These are phyloP conservation scores for Apiotrichum montevideense DNA, from an alignment of 1,284 basidiomycete genomes.

Conservation along the genomic window DNA sequence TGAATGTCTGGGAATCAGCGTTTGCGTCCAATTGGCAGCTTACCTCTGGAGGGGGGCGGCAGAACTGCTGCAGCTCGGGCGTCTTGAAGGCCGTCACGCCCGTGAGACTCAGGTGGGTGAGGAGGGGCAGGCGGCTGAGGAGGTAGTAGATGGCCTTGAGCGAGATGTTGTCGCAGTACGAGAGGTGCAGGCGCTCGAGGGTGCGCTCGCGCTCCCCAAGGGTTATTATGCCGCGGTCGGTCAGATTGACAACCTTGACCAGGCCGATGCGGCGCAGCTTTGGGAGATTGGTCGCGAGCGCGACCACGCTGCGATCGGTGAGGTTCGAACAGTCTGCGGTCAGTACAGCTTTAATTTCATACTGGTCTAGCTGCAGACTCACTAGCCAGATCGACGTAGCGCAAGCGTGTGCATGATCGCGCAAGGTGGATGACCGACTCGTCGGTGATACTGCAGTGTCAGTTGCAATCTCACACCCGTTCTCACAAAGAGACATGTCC, in stretches of 20 bases:
- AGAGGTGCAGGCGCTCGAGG: conserved; percentile 91
- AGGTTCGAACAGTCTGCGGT: conserved; percentile 70
- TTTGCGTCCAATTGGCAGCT: conserved; percentile 28
- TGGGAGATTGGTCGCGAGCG: conserved; percentile 72
- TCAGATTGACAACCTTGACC: conserved; percentile 84
- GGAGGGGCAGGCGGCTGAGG: conserved; percentile 73
- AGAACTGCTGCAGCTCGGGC: conserved; percentile 81
- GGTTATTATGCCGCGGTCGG: conserved; percentile 85
- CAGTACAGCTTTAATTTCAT: too few species aligned
- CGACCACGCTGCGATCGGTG: conserved; percentile 90
- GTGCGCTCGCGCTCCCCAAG: conserved; percentile 67
- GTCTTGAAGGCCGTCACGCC: conserved; percentile 89
- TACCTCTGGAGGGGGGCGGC: conserved; percentile 78
- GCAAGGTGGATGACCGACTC: conserved; percentile 77
- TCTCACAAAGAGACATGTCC: conserved; percentile 69
- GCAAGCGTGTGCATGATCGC: conserved; percentile 78
- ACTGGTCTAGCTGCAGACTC: conserved; percentile 47
- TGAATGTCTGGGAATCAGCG: conserved; percentile 67
- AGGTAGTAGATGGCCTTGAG: conserved; percentile 88
- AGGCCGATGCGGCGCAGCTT: conserved; percentile 92
- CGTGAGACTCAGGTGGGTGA: conserved; percentile 92
- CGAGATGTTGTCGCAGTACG: conserved; percentile 93
- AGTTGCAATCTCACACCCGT: not conserved
- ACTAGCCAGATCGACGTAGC: conserved; percentile 98
- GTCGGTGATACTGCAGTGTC: conserved; percentile 70